Percentiles rank a stretch among this genome's conserved stretches.
Conservation (phyloP, 78 protist species). For the Monocercomonoides exilis region DNA sequence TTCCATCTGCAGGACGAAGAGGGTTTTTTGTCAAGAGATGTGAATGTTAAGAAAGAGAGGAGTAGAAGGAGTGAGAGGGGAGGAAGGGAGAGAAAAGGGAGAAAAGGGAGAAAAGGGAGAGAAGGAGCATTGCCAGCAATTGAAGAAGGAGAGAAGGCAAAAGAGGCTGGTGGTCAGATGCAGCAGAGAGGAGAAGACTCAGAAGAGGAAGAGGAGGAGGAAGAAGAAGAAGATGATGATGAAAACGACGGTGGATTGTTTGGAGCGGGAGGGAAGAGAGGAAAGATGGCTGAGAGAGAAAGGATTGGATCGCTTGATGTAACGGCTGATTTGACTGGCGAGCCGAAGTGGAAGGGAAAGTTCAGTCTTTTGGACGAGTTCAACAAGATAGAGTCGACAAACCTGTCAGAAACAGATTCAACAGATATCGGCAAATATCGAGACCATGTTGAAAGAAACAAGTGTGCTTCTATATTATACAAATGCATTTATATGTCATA, state of each 20-base stretch:
- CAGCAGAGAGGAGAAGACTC: background rate
- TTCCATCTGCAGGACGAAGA: background rate
- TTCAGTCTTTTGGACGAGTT: background rate
- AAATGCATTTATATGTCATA: too few relatives aligned
- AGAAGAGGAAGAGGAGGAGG: background rate
- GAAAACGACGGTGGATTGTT: too few relatives aligned
- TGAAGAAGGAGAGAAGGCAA: background rate
- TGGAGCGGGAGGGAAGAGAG: too few relatives aligned
- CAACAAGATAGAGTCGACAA: background rate
- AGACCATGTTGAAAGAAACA: background rate
- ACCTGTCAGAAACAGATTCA: background rate
- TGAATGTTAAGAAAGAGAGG: too few relatives aligned
- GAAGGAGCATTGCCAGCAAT: too few relatives aligned
- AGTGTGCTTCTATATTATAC: too few relatives aligned
- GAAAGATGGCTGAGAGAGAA: too few relatives aligned
- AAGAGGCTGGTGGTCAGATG: background rate
- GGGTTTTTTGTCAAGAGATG: too few relatives aligned
- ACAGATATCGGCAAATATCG: background rate
- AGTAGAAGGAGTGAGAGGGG: too few relatives aligned
- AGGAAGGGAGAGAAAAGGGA: too few relatives aligned
- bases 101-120: too few relatives aligned
- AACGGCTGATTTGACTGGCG: too few relatives aligned
- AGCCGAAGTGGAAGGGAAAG: background rate
- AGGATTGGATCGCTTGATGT: background rate
- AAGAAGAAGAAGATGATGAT: background rate